Evolutionary conservation across 768 basidiomycete species (phyloP), one percentile per base, ranked within the genome.

Genomic region (Phaffia tasmanica): DNA sequence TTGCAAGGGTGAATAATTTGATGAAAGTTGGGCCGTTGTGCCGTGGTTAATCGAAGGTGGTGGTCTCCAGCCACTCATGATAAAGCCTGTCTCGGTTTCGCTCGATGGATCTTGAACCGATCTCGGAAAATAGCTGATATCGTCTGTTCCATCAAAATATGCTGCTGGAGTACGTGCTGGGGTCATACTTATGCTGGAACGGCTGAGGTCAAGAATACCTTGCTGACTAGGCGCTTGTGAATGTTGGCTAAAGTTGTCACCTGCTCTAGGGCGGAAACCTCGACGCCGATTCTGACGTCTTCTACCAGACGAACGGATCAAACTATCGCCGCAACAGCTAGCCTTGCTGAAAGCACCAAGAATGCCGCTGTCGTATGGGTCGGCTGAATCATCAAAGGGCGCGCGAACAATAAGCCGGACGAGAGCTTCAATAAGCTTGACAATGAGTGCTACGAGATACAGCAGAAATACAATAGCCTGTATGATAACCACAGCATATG

Each of bases 11-110:
- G 35, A 42, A 11, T 42, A 42, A 42, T 42, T 11, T 11, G 35
- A 42, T 11, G 35, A 42, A 42, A 11, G 11, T 42, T 42, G 6
- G 35, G 35, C 11, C 57, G 50, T 32, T 16, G n/a, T 7, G 0
- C 30, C 59, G n/a, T 67, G 62, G 19, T 21, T 19, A 6, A 56
- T 46, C 6, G 25, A 32, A n/a, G 62, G 60, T 7, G 67, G 63
- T 9, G 85, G 83, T 70, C 86, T 85, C 89, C 90, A 94, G n/a
- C 93, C 89, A 51, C 85, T 86, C 89, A 97, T 94, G 73, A 97
- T 95, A 70, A 80, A 87, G 16, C 88, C 86, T 88, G 88, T 71
- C 86, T 86, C 86, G 53, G 29, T 69, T 68, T 49, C 69, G 42
- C 42, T 71, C 71, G 55, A 69, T 59, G 18, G 68, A 63, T 6